A percentile compares a stretch with the other conserved stretches of the same genome.
Evolutionary conservation across 352 stramenopile species (phyloP).

Genomic region (Phytophthora uliginosa): DNA sequence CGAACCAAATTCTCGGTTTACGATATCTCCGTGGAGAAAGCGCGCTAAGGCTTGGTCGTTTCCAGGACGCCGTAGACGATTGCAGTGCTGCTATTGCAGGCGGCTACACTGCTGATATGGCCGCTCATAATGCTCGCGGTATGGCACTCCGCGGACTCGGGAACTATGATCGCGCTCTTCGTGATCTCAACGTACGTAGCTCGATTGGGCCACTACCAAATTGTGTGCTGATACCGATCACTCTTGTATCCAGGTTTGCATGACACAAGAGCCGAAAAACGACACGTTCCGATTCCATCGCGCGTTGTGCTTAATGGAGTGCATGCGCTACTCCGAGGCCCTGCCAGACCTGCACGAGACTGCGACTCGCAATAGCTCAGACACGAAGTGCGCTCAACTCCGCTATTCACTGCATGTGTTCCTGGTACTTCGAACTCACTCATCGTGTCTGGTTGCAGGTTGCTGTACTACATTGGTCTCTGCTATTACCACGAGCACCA

Average conservation of each 20-base stretch:
- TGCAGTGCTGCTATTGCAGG: slow-evolving; percentile 42
- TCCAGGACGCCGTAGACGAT: slow-evolving; percentile 55
- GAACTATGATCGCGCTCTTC: slow-evolving; percentile 63
- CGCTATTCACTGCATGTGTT: neutral
- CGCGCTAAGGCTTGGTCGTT: slow-evolving; percentile 53
- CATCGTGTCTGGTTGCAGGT: slow-evolving; percentile 31
- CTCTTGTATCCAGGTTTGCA: slow-evolving; percentile 40
- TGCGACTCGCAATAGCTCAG: slow-evolving; percentile 34
- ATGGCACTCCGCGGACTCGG: slow-evolving; percentile 69
- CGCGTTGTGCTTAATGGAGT: slow-evolving; percentile 71
- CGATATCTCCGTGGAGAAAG: slow-evolving; percentile 63
- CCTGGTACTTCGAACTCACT: slow-evolving; percentile 5
- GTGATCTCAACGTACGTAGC: slow-evolving; percentile 63
- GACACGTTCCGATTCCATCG: slow-evolving; percentile 80
- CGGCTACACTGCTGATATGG: slow-evolving; percentile 47
- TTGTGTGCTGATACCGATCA: neutral
- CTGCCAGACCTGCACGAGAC: slow-evolving; percentile 65
- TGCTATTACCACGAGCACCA: slow-evolving; percentile 71
- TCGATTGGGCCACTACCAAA: too few species aligned
- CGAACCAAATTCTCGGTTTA: slow-evolving; percentile 29
- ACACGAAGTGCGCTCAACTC: slow-evolving; percentile 42
- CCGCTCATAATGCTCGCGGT: slow-evolving; percentile 58
- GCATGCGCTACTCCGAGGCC: slow-evolving; percentile 52
- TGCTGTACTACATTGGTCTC: slow-evolving; percentile 75
- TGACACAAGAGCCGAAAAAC: slow-evolving; percentile 50